phyloP scores from a whole-genome alignment of 768 basidiomycete genomes.

The Lentinula edodes region DNA sequence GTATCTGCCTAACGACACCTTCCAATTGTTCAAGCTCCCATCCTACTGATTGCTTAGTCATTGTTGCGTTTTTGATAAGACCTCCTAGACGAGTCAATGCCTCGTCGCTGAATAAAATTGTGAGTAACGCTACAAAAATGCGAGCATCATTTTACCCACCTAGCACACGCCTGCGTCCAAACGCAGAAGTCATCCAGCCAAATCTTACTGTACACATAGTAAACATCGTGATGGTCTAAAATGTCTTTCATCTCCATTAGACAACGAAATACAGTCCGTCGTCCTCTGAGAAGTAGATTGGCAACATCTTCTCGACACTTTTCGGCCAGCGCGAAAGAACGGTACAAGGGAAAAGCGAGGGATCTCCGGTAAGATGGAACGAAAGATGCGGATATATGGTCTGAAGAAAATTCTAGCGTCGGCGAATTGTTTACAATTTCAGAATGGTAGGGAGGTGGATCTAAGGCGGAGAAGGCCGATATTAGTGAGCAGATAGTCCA shows the following conservation, averaged over 20 bases:
- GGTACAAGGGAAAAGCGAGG: constrained; percentile 73
- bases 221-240: constrained; percentile 78
- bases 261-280: constrained; percentile 55
- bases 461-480: constrained; percentile 79
- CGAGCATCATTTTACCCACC: constrained; percentile 34
- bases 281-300: constrained; percentile 50
- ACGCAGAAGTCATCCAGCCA: constrained; percentile 84
- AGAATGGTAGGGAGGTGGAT: constrained; percentile 50
- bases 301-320: constrained; percentile 63
- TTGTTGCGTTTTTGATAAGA: constrained; percentile 28
- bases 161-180: constrained; percentile 71
- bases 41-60: constrained; percentile 54
- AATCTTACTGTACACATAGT: constrained; percentile 83
- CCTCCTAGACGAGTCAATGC: constrained; percentile 40
- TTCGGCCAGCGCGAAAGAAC: constrained; percentile 72
- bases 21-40: constrained; percentile 74
- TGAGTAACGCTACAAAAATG: neutral
- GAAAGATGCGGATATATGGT: constrained; percentile 48
- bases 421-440: constrained; percentile 10
- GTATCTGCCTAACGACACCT: constrained; percentile 35
- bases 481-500: constrained; percentile 77
- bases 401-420: constrained; percentile 25
- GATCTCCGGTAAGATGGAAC: constrained; percentile 67
- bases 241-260: constrained; percentile 69
- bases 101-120: constrained; percentile 44